Conservation (phyloP, 495 filamentous ascomycete genomes). For the Hypoxylon fuscum region DNA sequence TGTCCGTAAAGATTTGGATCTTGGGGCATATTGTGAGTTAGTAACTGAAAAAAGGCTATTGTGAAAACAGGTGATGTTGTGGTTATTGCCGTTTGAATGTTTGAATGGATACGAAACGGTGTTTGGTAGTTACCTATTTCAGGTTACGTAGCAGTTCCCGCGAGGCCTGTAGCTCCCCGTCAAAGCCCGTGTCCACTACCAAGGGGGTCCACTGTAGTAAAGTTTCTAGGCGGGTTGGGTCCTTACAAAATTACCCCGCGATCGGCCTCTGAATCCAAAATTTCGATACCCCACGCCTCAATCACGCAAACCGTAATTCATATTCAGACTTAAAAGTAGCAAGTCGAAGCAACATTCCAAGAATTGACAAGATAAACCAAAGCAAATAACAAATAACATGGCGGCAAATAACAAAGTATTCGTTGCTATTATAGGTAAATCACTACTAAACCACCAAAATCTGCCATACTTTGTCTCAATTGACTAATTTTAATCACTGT, state of each 20-base stretch:
- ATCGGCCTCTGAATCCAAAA: constrained; percentile 29
- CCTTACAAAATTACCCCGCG: constrained; percentile 34
- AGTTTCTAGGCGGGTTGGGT: constrained; percentile 3
- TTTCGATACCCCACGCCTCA: constrained; percentile 43
- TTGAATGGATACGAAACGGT: background rate
- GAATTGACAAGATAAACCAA: background rate
- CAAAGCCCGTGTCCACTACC: background rate
- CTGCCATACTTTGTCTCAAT: constrained; percentile 4
- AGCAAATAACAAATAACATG: constrained; percentile 26
- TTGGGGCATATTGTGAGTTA: constrained; percentile 57
- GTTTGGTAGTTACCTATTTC: no score
- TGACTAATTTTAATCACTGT: constrained; percentile 27
- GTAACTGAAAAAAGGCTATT: background rate
- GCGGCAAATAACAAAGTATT: constrained; percentile 50
- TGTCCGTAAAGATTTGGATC: constrained; percentile 78
- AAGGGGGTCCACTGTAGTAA: constrained; percentile 20
- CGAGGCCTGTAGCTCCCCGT: constrained; percentile 9
- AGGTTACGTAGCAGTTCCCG: constrained; percentile 12
- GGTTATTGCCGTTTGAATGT: constrained; percentile 22
- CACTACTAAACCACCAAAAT: constrained; percentile 4
- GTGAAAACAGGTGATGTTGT: background rate
- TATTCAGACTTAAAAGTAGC: no score
- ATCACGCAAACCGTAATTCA: no score
- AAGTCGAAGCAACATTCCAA: no score
- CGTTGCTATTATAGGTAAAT: constrained; percentile 57